These are phyloP conservation scores for Pythium rhizo-oryzae DNA, from an alignment of 352 stramenopile genomes.

Conservation along the genomic window DNA sequence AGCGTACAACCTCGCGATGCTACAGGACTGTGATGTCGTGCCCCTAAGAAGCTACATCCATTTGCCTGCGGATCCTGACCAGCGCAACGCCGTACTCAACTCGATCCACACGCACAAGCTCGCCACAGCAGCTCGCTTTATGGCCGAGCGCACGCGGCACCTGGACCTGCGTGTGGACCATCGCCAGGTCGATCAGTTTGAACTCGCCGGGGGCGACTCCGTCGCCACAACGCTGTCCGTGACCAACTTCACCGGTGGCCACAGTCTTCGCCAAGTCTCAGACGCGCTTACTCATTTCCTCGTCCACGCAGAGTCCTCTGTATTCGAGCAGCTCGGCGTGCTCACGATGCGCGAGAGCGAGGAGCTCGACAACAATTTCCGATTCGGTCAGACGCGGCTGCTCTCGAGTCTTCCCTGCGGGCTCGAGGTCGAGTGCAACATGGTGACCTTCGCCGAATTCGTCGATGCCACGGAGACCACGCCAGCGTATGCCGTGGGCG, in stretches of 20 bases:
- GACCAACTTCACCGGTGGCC: slow-evolving; percentile 11
- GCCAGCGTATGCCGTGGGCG: slow-evolving; percentile 37
- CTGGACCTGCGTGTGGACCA: slow-evolving; percentile 3
- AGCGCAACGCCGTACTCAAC: background rate
- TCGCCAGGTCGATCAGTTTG: background rate
- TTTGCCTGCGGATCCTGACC: background rate
- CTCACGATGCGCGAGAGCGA: slow-evolving; percentile 23
- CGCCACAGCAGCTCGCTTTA: slow-evolving; percentile 9
- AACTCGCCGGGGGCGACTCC: slow-evolving; percentile 1
- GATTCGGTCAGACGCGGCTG: slow-evolving; percentile 2
- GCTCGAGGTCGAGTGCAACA: slow-evolving; percentile 48
- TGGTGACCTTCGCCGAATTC: slow-evolving; percentile 41
- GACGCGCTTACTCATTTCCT: slow-evolving; percentile 14
- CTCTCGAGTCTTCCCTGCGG: background rate
- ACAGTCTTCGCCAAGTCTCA: slow-evolving; percentile 18
- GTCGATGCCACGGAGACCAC: slow-evolving; percentile 19
- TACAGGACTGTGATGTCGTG: background rate
- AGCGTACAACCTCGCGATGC: background rate
- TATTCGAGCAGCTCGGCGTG: slow-evolving; percentile 15
- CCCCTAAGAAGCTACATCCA: slow-evolving; percentile 14
- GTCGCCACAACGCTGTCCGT: background rate
- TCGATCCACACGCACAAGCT: background rate
- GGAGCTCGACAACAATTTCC: background rate
- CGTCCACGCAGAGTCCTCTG: slow-evolving; percentile 9
- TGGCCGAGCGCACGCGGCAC: slow-evolving; percentile 8